A percentile compares a stretch with the other conserved stretches of the same genome.
These are phyloP conservation scores for Microcos paniculata DNA, from an alignment of 345 rosid species.

Conservation along the genomic window DNA sequence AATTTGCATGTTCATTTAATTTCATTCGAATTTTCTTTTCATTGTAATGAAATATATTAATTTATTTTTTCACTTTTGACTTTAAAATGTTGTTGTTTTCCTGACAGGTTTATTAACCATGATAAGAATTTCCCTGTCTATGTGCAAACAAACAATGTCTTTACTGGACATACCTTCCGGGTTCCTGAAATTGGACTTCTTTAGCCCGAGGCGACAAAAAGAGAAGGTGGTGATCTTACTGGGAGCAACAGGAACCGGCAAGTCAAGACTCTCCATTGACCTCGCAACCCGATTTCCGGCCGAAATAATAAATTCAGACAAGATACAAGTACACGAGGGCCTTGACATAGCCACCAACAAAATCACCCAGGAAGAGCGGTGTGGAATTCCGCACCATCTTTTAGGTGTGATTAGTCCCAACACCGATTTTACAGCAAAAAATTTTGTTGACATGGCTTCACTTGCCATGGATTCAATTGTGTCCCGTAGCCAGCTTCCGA, in stretches of 20 bases:
- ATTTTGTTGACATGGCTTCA: constrained; percentile 51
- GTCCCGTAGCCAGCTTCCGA: constrained; percentile 55
- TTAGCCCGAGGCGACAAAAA: constrained; percentile 30
- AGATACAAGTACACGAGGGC: constrained; percentile 60
- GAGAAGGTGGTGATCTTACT: constrained; percentile 66
- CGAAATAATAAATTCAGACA: constrained; percentile 80
- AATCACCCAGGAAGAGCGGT: constrained; percentile 47
- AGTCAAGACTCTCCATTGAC: constrained; percentile 78
- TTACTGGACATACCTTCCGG: constrained; percentile 19
- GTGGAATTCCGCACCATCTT: constrained; percentile 78
- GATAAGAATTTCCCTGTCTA: constrained; percentile 25
- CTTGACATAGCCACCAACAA: constrained; percentile 61
- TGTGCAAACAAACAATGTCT: constrained; percentile 22
- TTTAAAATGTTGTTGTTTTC: background rate
- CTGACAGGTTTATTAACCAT: constrained; percentile 5
- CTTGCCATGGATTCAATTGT: constrained; percentile 38
- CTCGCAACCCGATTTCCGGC: constrained; percentile 60
- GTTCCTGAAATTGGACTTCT: constrained; percentile 20
- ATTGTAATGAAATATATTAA: background rate
- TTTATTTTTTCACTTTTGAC: background rate
- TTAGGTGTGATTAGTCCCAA: constrained; percentile 47
- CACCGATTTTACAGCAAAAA: constrained; percentile 45
- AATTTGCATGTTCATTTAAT: background rate
- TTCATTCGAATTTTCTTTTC: background rate
- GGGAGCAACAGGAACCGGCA: constrained; percentile 89